phyloP scores from a whole-genome alignment of 1,284 basidiomycete genomes.

The Cutaneotrichosporon sp. region DNA sequence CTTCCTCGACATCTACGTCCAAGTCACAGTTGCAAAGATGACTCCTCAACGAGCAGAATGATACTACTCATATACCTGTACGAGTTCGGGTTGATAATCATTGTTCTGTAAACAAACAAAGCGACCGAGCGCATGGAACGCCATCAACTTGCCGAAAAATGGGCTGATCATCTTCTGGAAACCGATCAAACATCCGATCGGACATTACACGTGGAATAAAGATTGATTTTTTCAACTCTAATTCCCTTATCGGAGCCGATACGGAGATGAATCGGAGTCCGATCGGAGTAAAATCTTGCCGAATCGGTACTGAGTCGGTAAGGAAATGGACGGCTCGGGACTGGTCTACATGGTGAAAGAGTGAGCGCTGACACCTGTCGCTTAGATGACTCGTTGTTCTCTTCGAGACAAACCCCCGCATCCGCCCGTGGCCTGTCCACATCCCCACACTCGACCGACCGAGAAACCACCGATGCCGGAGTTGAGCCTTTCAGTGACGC shows the following conservation, averaged over 20 bases:
- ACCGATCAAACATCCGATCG: not conserved
- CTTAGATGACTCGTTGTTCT: no score
- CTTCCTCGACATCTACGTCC: not conserved
- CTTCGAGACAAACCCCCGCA: no score
- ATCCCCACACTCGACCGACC: not conserved
- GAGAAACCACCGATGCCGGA: conserved; percentile 2
- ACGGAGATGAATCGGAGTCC: no score
- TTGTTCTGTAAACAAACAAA: not conserved
- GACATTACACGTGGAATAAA: not conserved
- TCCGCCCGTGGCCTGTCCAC: not conserved
- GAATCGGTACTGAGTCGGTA: not conserved
- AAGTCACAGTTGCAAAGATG: not conserved
- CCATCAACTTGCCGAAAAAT: not conserved
- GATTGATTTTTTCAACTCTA: not conserved
- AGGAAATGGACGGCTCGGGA: not conserved
- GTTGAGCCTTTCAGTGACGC: not conserved
- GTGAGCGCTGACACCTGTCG: no score
- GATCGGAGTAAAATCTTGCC: not conserved
- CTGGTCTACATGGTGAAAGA: not conserved
- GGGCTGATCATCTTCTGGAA: not conserved
- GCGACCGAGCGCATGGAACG: not conserved
- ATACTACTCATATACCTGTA: not conserved
- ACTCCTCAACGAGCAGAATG: not conserved
- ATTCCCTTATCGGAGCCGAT: not conserved
- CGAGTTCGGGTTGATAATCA: not conserved